Conservation (phyloP, 495 filamentous ascomycete species). For the Aspergillus sclerotioniger region DNA sequence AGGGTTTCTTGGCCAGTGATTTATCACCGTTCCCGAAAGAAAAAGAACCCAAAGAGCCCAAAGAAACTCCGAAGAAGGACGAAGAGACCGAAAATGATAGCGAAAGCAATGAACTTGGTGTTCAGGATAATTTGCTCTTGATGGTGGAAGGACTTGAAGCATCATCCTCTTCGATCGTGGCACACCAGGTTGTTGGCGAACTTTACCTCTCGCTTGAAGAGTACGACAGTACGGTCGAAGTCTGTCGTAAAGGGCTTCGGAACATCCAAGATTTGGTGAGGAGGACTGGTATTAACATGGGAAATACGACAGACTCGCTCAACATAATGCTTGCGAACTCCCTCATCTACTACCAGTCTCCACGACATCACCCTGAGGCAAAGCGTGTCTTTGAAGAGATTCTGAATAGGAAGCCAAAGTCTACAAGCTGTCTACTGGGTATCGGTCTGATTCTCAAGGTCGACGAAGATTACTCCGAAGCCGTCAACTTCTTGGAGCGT, state of each 20-base stretch:
- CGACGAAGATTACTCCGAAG: conserved; percentile 78
- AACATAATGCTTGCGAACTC: conserved; percentile 76
- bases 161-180: conserved; percentile 69
- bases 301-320: conserved; percentile 67
- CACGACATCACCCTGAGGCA: conserved; percentile 85
- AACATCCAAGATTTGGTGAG: conserved; percentile 57
- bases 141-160: conserved; percentile 81
- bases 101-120: conserved; percentile 50
- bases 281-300: conserved; percentile 63
- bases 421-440: conserved; percentile 79
- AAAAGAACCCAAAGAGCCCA: conserved; percentile 22
- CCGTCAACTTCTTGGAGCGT: conserved; percentile 71
- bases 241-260: conserved; percentile 67
- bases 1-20: conserved; percentile 76
- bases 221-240: conserved; percentile 77
- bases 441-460: conserved; percentile 90
- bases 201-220: conserved; percentile 86
- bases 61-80: conserved; percentile 24
- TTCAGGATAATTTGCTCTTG: conserved; percentile 71
- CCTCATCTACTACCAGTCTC: conserved; percentile 82
- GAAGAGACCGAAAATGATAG: conserved; percentile 25
- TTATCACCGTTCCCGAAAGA: conserved; percentile 73
- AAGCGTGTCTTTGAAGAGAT: conserved; percentile 77
- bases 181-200: conserved; percentile 79
- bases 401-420: conserved; percentile 65